Conservation (phyloP, 129 eudicot genomes). For the Artemisia tridentata region DNA sequence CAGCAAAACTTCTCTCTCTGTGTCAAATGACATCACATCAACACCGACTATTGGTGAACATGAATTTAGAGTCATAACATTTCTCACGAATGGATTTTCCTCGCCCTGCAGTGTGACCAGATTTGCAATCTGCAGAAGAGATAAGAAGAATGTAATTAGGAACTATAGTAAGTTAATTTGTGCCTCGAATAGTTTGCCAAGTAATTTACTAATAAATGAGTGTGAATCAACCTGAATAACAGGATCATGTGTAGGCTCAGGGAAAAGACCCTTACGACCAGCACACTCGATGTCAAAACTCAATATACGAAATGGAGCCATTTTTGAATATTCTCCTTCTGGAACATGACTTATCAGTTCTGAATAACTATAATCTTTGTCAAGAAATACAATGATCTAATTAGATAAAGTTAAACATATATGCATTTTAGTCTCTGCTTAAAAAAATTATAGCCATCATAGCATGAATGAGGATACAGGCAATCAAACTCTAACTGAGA, state of each 20-base stretch:
- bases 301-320: conserved; percentile 96
- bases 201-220: not conserved
- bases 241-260: conserved; percentile 92
- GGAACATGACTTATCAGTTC: conserved; percentile 88
- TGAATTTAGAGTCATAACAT: conserved; percentile 92
- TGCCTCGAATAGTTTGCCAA: not conserved
- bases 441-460: conserved; percentile 10
- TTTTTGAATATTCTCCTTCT: conserved; percentile 92
- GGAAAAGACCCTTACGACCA: conserved; percentile 96
- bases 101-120: conserved; percentile 91
- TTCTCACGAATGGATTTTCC: conserved; percentile 78
- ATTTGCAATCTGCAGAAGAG: conserved; percentile 73
- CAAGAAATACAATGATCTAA: conserved; percentile 37
- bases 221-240: conserved; percentile 75
- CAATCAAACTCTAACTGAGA: conserved; percentile 92
- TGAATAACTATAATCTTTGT: conserved; percentile 52
- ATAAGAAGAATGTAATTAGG: conserved; percentile 16
- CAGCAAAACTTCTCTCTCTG: conserved; percentile 81
- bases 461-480: conserved; percentile 66
- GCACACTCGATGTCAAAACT: conserved; percentile 99
- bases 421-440: conserved; percentile 10
- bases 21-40: conserved; percentile 94
- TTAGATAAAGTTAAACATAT: conserved; percentile 6
- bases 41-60: conserved; percentile 97
- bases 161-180: conserved; percentile 19